phyloP scores from a whole-genome alignment of 139 green algal genomes.

The Micromonas pusilla region DNA sequence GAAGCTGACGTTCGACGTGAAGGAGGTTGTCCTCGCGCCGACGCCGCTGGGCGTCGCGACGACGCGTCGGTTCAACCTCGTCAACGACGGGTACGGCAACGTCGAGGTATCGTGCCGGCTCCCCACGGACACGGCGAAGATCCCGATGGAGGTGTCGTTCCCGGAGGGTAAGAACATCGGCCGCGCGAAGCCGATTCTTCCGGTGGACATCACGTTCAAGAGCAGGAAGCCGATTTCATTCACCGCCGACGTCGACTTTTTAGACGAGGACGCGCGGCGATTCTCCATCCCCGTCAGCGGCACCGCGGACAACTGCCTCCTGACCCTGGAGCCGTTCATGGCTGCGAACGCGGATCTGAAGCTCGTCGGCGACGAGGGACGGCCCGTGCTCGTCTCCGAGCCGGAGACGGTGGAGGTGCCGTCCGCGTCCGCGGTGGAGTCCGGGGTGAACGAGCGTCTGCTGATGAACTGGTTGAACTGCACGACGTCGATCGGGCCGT shows the following conservation, averaged over 20 bases:
- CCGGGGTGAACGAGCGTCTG: not conserved
- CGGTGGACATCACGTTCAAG: conserved; percentile 59
- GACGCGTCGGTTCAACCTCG: conserved; percentile 50
- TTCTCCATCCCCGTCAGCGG: conserved; percentile 55
- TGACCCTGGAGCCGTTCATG: conserved; percentile 57
- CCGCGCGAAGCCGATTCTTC: conserved; percentile 63
- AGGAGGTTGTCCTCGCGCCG: conserved; percentile 39
- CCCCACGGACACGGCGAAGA: conserved; percentile 49
- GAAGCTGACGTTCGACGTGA: conserved; percentile 29
- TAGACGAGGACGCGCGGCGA: conserved; percentile 55
- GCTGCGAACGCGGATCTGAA: conserved; percentile 33
- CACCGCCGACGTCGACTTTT: conserved; percentile 64
- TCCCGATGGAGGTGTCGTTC: conserved; percentile 58
- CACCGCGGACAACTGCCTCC: conserved; percentile 58
- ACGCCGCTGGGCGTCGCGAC: conserved; percentile 50
- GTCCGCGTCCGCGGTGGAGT: not conserved
- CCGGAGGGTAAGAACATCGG: conserved; percentile 64
- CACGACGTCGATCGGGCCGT: conserved; percentile 37
- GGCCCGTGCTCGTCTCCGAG: too few species aligned
- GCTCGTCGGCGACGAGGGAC: not conserved
- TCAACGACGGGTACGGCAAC: conserved; percentile 78
- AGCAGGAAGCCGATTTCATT: conserved; percentile 56
- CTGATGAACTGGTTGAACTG: conserved; percentile 19
- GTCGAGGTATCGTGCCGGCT: conserved; percentile 60
- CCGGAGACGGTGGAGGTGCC: too few species aligned